A percentile compares a stretch with the other conserved stretches of the same genome.
Conservation (phyloP, 257 asterid species). For the Solanum piurae region DNA sequence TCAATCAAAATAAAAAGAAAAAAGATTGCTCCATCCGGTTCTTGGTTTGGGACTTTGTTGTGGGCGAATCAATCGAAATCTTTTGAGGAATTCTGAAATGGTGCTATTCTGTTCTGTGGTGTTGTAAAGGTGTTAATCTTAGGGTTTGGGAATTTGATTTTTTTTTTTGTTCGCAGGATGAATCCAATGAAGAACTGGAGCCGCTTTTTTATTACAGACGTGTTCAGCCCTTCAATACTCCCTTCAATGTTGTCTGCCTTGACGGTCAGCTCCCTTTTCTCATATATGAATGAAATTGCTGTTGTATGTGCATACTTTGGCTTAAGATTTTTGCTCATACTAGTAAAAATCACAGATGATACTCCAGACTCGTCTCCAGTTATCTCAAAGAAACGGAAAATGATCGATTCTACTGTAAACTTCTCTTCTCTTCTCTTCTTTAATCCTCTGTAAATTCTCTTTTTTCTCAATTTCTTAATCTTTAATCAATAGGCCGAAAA, state of each 20-base stretch:
- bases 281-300: background rate
- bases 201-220: slow-evolving; percentile 93
- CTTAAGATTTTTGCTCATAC: background rate
- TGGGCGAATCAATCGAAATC: background rate
- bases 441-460: background rate
- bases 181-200: slow-evolving; percentile 66
- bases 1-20: background rate
- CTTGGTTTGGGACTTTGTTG: background rate
- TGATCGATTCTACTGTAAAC: slow-evolving; percentile 28
- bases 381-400: slow-evolving; percentile 39
- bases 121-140: background rate
- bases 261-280: slow-evolving; percentile 37
- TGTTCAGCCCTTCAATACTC: slow-evolving; percentile 54
- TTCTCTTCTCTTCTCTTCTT: background rate
- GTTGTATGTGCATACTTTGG: background rate
- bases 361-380: slow-evolving; percentile 39
- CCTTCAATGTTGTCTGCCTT: slow-evolving; percentile 20
- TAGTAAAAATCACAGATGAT: slow-evolving; percentile 45
- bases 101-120: background rate
- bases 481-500: slow-evolving; percentile 27
- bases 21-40: background rate
- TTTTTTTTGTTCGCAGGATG: slow-evolving; percentile 26
- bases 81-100: background rate
- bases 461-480: background rate
- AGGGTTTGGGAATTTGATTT: background rate